A percentile compares a stretch with the other conserved stretches of the same genome.
phyloP scores from a whole-genome alignment of 345 rosid species.

The Ailanthus altissimus region DNA sequence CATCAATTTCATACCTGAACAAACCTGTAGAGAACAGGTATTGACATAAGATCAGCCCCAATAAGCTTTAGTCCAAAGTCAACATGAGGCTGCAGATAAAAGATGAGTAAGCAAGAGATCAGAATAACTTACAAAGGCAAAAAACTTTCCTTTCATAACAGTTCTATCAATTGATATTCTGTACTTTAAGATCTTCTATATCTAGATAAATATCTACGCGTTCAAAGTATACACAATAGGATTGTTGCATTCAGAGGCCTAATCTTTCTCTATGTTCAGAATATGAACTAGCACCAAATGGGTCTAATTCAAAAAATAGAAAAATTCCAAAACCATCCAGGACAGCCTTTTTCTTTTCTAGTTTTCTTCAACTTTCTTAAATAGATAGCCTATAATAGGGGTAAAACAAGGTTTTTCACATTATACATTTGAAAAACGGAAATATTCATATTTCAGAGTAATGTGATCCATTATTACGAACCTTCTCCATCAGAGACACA shows the following conservation, averaged over 20 bases:
- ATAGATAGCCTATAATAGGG: neutral
- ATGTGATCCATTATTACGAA: slow-evolving; percentile 29
- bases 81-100: slow-evolving; percentile 77
- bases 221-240: neutral
- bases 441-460: neutral
- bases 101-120: slow-evolving; percentile 22
- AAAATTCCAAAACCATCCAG: slow-evolving; percentile 8
- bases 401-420: neutral
- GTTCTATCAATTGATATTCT: neutral
- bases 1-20: slow-evolving; percentile 63
- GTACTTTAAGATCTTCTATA: neutral
- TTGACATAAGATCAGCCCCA: slow-evolving; percentile 98
- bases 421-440: neutral
- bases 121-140: neutral
- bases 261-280: neutral
- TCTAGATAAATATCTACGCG: neutral
- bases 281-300: slow-evolving; percentile 12
- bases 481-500: slow-evolving; percentile 97
- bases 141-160: neutral
- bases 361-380: neutral
- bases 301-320: neutral
- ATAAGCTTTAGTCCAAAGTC: slow-evolving; percentile 91
- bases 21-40: slow-evolving; percentile 90
- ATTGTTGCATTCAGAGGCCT: neutral
- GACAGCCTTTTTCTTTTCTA: neutral